Base-by-base conservation (phyloP, 345 rosid species). In the Raphanus sativus region DNA sequence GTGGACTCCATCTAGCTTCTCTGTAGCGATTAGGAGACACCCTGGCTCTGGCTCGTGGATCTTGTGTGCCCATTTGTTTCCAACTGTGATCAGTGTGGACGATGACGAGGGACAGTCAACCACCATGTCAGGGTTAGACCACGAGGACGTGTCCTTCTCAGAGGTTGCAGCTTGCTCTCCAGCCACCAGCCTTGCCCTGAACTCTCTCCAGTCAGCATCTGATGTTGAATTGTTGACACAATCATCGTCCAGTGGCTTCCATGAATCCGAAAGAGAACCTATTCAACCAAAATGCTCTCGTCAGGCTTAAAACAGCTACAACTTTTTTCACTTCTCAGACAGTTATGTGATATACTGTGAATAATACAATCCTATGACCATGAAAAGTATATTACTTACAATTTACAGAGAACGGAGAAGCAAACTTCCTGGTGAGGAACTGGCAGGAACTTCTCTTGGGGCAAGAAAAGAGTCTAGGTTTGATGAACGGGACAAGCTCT, bases 1-100 rank as follows among this genome's bases (percentile, higher is more conserved):
- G 79, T 86, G 94, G 50, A 89, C 92, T 25, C 98, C 96, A 10
- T 92, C 91, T 25, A 95, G 93, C 89, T 85, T 92, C 81, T 91
- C 96, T 9, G 96, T 91, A 1, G 99, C 97, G 21, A 95, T 80
- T 6, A 95, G 90, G 38, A 95, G 82, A 54, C 97, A 89, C 3
- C 99, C 99, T 79, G 87, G 83, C 81, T 95, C 97, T 9, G 94
- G 92, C 77, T 86, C 87, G 70, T 85, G 82, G 77, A 95, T 87
- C 54, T 82, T 74, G 62, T 95, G 98, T 30, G 96, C 97, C 99
- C 99, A 95, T 84, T 84, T 91, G 63, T 69, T 83, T 7, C 90
- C 91, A 10, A 85, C 15, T 33, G 76, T 15, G 65, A 82, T 70
- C 6, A 68, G 71, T 69, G 82, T 68, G 6, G 82, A 65, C 8